Base-by-base conservation (phyloP, 176 grass and related monocot genomes). In the Thinopyrum elongatum region DNA sequence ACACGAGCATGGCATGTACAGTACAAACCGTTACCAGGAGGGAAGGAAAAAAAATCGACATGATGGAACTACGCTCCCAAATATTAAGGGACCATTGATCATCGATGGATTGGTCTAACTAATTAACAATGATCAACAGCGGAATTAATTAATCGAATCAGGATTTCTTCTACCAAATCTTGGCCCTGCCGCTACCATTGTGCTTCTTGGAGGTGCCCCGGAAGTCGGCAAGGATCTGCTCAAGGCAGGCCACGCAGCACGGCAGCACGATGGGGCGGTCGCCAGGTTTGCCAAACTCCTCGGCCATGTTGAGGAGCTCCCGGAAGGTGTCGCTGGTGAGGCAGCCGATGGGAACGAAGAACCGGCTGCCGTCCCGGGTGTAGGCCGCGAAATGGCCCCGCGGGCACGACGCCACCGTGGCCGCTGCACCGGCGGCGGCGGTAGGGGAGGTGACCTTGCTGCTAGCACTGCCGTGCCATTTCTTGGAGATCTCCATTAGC, bases 321-420 rank as follows among this genome's bases (percentile, higher is more conserved):
- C 70, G 82, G 44, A 94, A 94, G 74, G 65, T 81, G 87, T 90
- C 86, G 72, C 84, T 92, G 69, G 38, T 82, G 81, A 94, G 82
- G 84, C 77, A 94, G 68, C 81, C 85, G 79, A 94, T 83, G 78
- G 92, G 92, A 63, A 94, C 21, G 79, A 94, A 89, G 87, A 94
- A 94, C 7, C 92, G 90, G 22, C 76, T 49, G 1, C 90, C 92
- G 53, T 90, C 92, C 42, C 77, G 22, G 35, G 87, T 90, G 84
- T 94, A 94, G 53, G 92, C 92, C 16, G 87, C 90, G 65, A 92
- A 94, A 36, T 94, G 92, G 55, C 92, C 92, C 22, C 88, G 78
- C 10, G 90, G 92, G 80, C 87, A 92, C 51, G 81, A 7, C 17
- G 83, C 36, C 13, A 80, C 57, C 7, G 47, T 46, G 30, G 71